Evolutionary conservation across 495 filamentous ascomycete species (phyloP).

Genomic region (Tuber microsphaerosporum): DNA sequence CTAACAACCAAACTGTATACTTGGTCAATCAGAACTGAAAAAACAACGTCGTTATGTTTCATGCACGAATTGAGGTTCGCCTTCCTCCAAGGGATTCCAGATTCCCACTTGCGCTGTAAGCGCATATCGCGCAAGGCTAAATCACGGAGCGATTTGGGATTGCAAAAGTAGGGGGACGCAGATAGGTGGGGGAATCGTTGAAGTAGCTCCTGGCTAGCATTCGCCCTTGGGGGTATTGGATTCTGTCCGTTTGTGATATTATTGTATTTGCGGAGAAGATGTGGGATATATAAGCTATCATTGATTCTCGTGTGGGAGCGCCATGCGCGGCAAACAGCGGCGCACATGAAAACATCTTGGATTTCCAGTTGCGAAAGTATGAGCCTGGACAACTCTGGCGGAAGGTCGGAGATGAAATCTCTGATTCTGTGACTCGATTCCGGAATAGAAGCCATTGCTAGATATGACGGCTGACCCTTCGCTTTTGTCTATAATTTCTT

Average conservation of each 20-base stretch:
- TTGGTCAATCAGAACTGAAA: constrained; percentile 29
- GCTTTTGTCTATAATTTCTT: neutral
- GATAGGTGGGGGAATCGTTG: constrained; percentile 26
- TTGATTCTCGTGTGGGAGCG: constrained; percentile 32
- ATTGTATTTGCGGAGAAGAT: constrained; percentile 31
- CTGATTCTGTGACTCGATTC: constrained; percentile 6
- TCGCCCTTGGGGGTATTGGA: constrained; percentile 21
- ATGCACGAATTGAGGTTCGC: constrained; percentile 20
- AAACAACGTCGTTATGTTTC: constrained; percentile 29
- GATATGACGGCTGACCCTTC: neutral
- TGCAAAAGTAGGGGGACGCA: constrained; percentile 31
- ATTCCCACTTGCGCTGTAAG: constrained; percentile 29
- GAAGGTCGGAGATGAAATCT: constrained; percentile 34
- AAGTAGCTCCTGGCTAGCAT: constrained; percentile 25
- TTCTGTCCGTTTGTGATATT: constrained; percentile 28
- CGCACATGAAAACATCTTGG: constrained; percentile 30
- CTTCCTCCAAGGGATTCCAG: constrained; percentile 18
- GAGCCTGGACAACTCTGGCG: constrained; percentile 29
- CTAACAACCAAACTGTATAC: constrained; percentile 27
- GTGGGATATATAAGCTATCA: constrained; percentile 26
- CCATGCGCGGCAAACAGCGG: constrained; percentile 33
- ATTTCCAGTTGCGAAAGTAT: constrained; percentile 31
- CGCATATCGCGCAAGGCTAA: constrained; percentile 25
- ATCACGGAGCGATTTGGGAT: constrained; percentile 25
- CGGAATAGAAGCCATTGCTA: neutral